Conservation (phyloP, 2,329 filamentous ascomycete genomes). For the Tricladium varicosporioides region DNA sequence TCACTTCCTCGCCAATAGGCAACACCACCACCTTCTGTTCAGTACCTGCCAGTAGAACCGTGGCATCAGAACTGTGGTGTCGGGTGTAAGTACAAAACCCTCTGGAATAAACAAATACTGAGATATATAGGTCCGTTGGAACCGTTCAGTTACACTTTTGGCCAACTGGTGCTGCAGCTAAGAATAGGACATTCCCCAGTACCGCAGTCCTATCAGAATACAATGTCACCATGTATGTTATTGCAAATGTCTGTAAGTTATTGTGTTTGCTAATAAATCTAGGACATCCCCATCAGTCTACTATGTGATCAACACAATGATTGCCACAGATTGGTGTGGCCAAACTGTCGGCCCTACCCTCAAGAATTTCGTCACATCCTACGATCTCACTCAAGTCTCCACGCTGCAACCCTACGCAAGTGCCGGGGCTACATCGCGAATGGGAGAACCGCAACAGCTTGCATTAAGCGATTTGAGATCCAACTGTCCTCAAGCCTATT, state of each 20-base stretch:
- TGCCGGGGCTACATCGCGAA: slow-evolving; percentile 12
- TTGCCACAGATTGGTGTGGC: slow-evolving; percentile 33
- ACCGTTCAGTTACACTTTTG: slow-evolving; percentile 10
- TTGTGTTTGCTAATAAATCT: neutral
- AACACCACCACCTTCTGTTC: neutral
- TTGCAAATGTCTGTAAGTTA: neutral
- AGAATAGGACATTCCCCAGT: neutral
- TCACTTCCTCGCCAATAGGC: neutral
- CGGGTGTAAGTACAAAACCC: neutral
- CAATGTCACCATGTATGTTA: slow-evolving; percentile 6
- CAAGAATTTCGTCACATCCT: slow-evolving; percentile 30
- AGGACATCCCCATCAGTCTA: slow-evolving; percentile 40
- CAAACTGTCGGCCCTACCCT: slow-evolving; percentile 30
- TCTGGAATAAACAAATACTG: neutral
- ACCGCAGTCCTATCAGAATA: neutral
- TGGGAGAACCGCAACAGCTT: slow-evolving; percentile 32
- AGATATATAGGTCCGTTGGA: neutral
- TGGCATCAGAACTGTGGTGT: neutral
- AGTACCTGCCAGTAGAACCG: neutral
- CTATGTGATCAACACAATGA: slow-evolving; percentile 36
- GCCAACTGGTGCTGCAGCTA: slow-evolving; percentile 3
- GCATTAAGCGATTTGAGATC: slow-evolving; percentile 26
- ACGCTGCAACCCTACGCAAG: slow-evolving; percentile 30
- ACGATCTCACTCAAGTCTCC: slow-evolving; percentile 36
- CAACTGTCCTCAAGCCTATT: slow-evolving; percentile 8